Evolutionary conservation across 768 basidiomycete species (phyloP), one percentile per base, ranked within the genome.

Genomic region (Tulasnella sp.): DNA sequence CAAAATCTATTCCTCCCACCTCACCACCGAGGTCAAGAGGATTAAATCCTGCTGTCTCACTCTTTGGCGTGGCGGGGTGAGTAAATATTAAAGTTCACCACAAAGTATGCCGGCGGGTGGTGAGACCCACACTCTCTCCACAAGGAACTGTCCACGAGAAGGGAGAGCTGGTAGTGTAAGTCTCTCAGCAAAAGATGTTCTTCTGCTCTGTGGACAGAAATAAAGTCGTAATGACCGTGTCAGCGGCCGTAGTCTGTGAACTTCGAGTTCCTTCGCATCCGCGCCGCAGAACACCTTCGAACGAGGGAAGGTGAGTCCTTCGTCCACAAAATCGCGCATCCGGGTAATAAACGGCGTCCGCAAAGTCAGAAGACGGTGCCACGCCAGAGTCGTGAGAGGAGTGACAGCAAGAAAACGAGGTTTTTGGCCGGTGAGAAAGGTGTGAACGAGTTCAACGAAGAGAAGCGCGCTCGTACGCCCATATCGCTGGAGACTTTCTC

Each of bases 141-240:
- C 62, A 14, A 27, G 3, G 27, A 14, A 34, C 62, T 31, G 34
- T 68, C 27, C 56, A 12, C 14, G 4, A 31, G 62, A 34, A 34
- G 34, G 27, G 62, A 68, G 62, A 68, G n/a, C 62, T 34, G 4
- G 62, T 31, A 68, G 62, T 68, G 27, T 68, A 68, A 68, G 16
- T 68, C 62, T 68, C 62, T 16, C 62, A 68, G 31, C 5, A 27
- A 10, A 68, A 68, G 62, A 68, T 68, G 62, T 68, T 68, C 62
- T 68, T 34, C 62, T n/a, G 34, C 3, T 68, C 27, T 68, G 31
- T 31, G 14, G 62, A 31, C 34, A 31, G 27, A 31, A 68, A 68
- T 68, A 68, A 68, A 68, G 62, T 68, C 62, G 14, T 68, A 68
- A 68, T 68, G 24, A 68, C 62, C 62, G 62, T 68, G 62, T 68